These are phyloP conservation scores for Cladosporium sp. DNA, from an alignment of 2,329 filamentous ascomycete genomes.

Conservation along the genomic window DNA sequence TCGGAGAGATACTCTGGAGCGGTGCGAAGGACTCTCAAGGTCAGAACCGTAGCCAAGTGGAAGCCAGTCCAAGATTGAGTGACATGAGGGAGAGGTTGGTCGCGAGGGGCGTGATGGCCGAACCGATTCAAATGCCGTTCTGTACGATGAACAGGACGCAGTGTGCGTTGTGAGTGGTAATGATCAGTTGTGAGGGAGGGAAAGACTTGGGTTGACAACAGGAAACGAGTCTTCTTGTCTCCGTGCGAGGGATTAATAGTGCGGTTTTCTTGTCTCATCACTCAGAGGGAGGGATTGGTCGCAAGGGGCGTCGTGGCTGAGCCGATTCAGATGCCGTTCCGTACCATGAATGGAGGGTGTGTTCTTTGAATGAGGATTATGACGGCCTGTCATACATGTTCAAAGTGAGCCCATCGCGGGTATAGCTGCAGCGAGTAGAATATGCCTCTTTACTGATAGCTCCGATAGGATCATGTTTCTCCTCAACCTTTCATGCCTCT, in stretches of 20 bases:
- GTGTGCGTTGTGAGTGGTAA: constrained; percentile 37
- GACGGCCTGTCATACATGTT: no score
- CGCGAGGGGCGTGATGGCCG: constrained; percentile 59
- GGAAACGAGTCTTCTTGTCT: no score
- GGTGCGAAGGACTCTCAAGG: constrained; percentile 62
- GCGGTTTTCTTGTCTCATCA: no score
- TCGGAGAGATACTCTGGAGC: constrained; percentile 77
- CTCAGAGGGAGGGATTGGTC: constrained; percentile 71
- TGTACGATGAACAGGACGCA: constrained; percentile 61
- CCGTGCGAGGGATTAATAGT: no score
- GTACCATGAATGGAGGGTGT: constrained; percentile 58
- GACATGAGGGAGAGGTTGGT: constrained; percentile 76
- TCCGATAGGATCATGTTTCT: no score
- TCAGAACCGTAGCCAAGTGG: constrained; percentile 66
- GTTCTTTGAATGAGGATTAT: no score
- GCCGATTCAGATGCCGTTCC: constrained; percentile 70
- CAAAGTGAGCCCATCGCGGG: no score
- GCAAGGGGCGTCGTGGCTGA: constrained; percentile 60
- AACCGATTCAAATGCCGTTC: constrained; percentile 67
- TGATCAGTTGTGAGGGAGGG: no score
- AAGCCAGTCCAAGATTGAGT: constrained; percentile 64
- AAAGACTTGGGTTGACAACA: no score
- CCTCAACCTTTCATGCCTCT: no score
- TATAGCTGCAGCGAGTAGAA: no score
- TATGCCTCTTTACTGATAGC: no score